Evolutionary conservation across 257 asterid species (phyloP).

Genomic region (Solanum arcanum): DNA sequence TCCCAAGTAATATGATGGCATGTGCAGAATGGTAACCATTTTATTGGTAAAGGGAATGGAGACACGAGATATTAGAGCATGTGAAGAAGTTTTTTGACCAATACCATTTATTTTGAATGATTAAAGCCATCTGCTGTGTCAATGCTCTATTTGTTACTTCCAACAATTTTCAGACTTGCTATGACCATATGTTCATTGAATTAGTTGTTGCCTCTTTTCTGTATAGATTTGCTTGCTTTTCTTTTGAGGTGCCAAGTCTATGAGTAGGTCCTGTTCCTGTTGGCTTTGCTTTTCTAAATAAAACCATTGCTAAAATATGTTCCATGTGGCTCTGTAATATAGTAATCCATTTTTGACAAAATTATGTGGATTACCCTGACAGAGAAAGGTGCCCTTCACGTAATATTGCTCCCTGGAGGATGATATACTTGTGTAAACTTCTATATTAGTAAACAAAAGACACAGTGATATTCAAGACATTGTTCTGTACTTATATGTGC

Average conservation of each 20-base stretch:
- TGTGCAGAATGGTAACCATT: not conserved
- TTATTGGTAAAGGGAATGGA: not conserved
- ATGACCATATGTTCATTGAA: not conserved
- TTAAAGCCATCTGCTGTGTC: not conserved
- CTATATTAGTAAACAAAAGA: not conserved
- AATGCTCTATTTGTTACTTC: not conserved
- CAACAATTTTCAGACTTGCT: not conserved
- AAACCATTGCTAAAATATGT: not conserved
- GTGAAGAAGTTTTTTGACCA: not conserved
- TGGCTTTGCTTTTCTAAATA: not conserved
- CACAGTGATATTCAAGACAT: not conserved
- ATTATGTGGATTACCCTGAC: not conserved
- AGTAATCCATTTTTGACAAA: not conserved
- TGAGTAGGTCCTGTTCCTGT: not conserved
- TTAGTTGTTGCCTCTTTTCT: not conserved
- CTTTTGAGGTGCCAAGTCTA: not conserved
- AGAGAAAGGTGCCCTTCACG: not conserved
- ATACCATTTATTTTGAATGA: not conserved
- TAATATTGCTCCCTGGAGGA: not conserved
- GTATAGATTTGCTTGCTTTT: not conserved
- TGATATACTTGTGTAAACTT: not conserved
- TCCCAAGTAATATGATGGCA: not conserved
- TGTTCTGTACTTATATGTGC: not conserved
- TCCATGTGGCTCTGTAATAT: not conserved
- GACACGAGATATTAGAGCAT: not conserved